Evolutionary conservation across 805 yeast species (phyloP).

Genomic region (Ogataea trehaloabstinens): DNA sequence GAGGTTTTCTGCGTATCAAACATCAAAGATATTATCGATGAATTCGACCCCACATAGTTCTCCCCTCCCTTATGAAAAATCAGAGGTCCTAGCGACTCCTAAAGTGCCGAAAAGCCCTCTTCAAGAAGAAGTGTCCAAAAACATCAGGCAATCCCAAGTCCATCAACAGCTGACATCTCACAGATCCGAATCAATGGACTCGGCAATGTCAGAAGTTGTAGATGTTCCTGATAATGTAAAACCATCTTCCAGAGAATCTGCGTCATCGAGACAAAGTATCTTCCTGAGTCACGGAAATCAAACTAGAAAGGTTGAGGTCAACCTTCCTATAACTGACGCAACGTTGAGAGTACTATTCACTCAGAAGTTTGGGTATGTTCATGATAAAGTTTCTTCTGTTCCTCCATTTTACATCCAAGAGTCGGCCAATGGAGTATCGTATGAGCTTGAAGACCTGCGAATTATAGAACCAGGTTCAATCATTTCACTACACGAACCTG

Average conservation of each 20-base stretch:
- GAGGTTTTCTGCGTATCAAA: slow-evolving; percentile 88
- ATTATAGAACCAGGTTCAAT: slow-evolving; percentile 62
- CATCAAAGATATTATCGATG: slow-evolving; percentile 30
- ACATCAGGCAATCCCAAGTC: slow-evolving; percentile 24
- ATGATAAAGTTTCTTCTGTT: slow-evolving; percentile 64
- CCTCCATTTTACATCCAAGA: slow-evolving; percentile 80
- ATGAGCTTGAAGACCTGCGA: slow-evolving; percentile 76
- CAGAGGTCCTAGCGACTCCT: slow-evolving; percentile 3
- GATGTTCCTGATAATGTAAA: slow-evolving; percentile 1
- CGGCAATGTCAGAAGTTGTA: neutral
- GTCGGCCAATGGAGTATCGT: slow-evolving; percentile 54
- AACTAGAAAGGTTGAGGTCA: slow-evolving; percentile 52
- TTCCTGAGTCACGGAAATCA: slow-evolving; percentile 51
- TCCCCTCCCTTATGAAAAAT: slow-evolving; percentile 11
- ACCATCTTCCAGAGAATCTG: neutral
- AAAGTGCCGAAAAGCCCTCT: slow-evolving; percentile 24
- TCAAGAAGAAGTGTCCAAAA: slow-evolving; percentile 23
- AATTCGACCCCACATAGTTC: slow-evolving; percentile 16
- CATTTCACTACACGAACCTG: slow-evolving; percentile 54
- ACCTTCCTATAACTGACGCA: slow-evolving; percentile 47
- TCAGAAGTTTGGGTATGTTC: slow-evolving; percentile 83
- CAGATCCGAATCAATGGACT: neutral
- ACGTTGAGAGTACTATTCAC: slow-evolving; percentile 70
- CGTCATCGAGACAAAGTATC: slow-evolving; percentile 19
- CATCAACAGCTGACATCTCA: slow-evolving; percentile 21